Evolutionary conservation across 768 basidiomycete genomes (phyloP), one percentile per base, ranked within the genome.

Genomic region (Mycena floridula): DNA sequence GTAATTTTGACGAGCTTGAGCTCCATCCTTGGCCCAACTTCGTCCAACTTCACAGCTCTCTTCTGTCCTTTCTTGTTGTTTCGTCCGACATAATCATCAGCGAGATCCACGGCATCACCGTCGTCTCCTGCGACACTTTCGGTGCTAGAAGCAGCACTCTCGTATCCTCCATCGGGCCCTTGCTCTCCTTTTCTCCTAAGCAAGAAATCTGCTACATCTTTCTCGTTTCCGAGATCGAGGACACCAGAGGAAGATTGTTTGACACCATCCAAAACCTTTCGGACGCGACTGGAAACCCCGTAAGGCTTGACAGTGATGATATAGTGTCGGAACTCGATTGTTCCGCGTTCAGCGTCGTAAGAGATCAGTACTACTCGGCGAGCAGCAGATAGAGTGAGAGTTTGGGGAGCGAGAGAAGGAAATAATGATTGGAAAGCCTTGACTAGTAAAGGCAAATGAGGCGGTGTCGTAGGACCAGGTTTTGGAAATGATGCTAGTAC

Each of bases 371-470:
- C 90, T 44, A 99, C 85, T 54, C 96, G 82, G 25, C 96, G 89
- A 3, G 94, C 94, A 25, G 90, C 87, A 42, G 94, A 85, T 41
- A 91, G 80, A 18, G 80, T 77, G 59, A 92, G 72, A 25, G 79
- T 76, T 55, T 87, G 75, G 1, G 89, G 89, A 9, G 89, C 74
- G 38, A 99, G 88, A 0, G 96, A 86, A 4, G 96, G 96, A 67
- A 97, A 99, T 48, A 99, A 70, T 24, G 89, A 85, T 62, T 98
- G 96, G 68, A 99, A 96, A 47, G 92, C 81, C 64, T 96, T 96
- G 77, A 93, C 85, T 58, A 98, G 77, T 46, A 98, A 83, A 27
- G 89, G 76, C 28, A 97, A 74, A 59, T 98, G 92, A 2, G 83
- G 80, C 2, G 90, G 85, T 2, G 85, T 85, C 20, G 68, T 73